These are phyloP conservation scores for Heritiera littoralis DNA, from an alignment of 345 rosid species.

Conservation along the genomic window DNA sequence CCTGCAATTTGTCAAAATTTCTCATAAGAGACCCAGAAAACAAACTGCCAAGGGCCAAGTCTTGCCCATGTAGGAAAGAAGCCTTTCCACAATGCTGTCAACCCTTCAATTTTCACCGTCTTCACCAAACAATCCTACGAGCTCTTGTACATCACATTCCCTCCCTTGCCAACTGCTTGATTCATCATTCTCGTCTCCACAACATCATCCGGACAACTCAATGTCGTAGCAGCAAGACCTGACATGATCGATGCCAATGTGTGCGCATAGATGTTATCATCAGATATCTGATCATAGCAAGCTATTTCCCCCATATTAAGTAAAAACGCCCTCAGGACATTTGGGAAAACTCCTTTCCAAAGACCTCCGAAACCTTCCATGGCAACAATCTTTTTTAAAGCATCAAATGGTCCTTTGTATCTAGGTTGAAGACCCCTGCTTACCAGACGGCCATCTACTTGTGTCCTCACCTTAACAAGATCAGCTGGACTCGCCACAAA, in stretches of 20 bases:
- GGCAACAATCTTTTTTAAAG: conserved; percentile 52
- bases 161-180: conserved; percentile 40
- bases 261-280: conserved; percentile 73
- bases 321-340: conserved; percentile 81
- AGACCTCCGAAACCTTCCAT: conserved; percentile 64
- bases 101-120: conserved; percentile 73
- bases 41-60: conserved; percentile 95
- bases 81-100: conserved; percentile 82
- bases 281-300: conserved; percentile 70
- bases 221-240: conserved; percentile 69
- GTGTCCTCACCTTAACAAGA: conserved; percentile 92
- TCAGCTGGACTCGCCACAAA: conserved; percentile 89
- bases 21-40: conserved; percentile 94
- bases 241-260: conserved; percentile 80
- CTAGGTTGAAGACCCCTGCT: conserved; percentile 68
- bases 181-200: conserved; percentile 95
- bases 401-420: conserved; percentile 65
- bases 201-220: conserved; percentile 93
- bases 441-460: conserved; percentile 61
- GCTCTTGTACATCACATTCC: conserved; percentile 42
- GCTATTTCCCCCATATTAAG: conserved; percentile 94
- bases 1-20: conserved; percentile 63
- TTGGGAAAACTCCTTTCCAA: conserved; percentile 88
- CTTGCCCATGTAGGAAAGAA: conserved; percentile 91
- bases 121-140: conserved; percentile 83